Conservation (phyloP, 768 basidiomycete species). For the Trichaptum fuscoviolaceum region DNA sequence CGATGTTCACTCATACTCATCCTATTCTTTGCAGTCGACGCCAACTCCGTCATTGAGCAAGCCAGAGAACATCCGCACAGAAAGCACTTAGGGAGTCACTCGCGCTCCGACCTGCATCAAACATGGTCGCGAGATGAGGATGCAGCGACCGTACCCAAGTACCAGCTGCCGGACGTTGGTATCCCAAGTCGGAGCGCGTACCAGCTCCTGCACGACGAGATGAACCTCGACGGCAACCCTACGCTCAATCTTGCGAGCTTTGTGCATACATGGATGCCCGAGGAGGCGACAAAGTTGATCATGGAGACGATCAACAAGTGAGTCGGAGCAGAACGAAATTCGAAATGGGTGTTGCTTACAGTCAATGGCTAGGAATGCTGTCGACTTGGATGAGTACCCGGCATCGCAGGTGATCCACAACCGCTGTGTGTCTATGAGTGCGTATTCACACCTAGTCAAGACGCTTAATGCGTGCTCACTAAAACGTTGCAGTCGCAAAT, state of each 20-base stretch:
- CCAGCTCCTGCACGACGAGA: conserved; percentile 51
- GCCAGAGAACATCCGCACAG: conserved; percentile 34
- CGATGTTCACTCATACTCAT: conserved; percentile 1
- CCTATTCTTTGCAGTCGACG: conserved; percentile 31
- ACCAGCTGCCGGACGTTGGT: conserved; percentile 37
- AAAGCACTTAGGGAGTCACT: conserved; percentile 28
- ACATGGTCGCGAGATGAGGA: conserved; percentile 39
- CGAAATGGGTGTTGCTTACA: background rate
- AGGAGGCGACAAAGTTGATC: conserved; percentile 48
- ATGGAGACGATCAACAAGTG: conserved; percentile 55
- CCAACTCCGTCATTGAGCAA: conserved; percentile 42
- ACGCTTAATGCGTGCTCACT: conserved; percentile 7
- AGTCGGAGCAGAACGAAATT: background rate
- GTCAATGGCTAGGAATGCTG: conserved; percentile 36
- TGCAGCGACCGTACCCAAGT: conserved; percentile 35
- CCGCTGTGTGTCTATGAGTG: conserved; percentile 50
- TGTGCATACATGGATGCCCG: conserved; percentile 56
- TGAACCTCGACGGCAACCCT: conserved; percentile 51
- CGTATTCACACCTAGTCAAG: conserved; percentile 13
- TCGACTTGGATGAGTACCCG: conserved; percentile 66
- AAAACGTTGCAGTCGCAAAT: conserved; percentile 36
- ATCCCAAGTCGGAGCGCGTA: conserved; percentile 41
- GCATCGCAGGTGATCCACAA: conserved; percentile 48
- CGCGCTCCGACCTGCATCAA: conserved; percentile 23
- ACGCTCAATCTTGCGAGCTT: conserved; percentile 57